Evolutionary conservation across 192 early-diverging fungal species (phyloP).

Genomic region (Rhizophagus clarus): DNA sequence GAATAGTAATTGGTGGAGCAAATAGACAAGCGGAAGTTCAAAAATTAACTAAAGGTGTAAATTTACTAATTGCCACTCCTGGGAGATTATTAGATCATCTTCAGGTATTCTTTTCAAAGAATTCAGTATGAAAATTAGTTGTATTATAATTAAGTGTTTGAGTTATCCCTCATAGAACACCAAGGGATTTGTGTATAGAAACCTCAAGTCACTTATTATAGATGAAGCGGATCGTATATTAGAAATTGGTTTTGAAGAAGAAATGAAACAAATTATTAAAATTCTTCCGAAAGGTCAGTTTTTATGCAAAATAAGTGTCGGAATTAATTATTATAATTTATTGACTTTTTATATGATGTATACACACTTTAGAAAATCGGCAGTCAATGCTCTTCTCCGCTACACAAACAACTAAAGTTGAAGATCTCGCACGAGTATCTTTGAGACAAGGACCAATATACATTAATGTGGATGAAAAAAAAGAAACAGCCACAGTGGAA

Average conservation of each 20-base stretch:
- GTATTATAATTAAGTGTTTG: background rate
- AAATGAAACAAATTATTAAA: slow-evolving; percentile 98
- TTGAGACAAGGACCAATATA: slow-evolving; percentile 95
- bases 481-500: slow-evolving; percentile 93
- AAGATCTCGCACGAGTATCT: slow-evolving; percentile 97
- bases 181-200: slow-evolving; percentile 92
- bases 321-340: slow-evolving; percentile 1
- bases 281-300: slow-evolving; percentile 76
- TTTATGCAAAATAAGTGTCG: background rate
- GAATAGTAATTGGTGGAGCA: slow-evolving; percentile 98
- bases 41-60: slow-evolving; percentile 95
- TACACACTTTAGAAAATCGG: slow-evolving; percentile 62
- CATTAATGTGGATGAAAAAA: slow-evolving; percentile 98
- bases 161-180: slow-evolving; percentile 70
- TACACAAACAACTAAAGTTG: slow-evolving; percentile 98
- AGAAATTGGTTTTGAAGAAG: slow-evolving; percentile 97
- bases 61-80: slow-evolving; percentile 94
- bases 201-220: slow-evolving; percentile 90
- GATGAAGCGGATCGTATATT: slow-evolving; percentile 99
- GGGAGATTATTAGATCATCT: slow-evolving; percentile 97
- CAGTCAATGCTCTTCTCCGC: slow-evolving; percentile 99
- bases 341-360: background rate
- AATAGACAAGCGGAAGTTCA: slow-evolving; percentile 96
- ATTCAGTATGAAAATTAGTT: background rate
- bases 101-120: slow-evolving; percentile 55